These are phyloP conservation scores for Amyloporia xantha DNA, from an alignment of 768 basidiomycete genomes.

Conservation along the genomic window DNA sequence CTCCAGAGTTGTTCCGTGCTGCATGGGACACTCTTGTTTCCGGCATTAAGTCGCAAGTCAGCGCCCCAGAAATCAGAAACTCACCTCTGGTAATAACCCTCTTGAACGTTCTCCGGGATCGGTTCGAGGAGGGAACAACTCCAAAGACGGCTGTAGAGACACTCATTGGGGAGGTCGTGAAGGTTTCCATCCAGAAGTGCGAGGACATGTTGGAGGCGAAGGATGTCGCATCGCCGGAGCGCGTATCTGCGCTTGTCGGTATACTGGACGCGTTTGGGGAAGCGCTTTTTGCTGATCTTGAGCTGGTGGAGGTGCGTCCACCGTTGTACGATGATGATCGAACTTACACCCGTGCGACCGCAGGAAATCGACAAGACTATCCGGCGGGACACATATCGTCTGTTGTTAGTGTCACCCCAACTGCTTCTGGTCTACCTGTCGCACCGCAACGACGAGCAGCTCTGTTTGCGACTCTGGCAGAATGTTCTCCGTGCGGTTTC, in stretches of 20 bases:
- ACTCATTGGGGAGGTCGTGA: slow-evolving; percentile 30
- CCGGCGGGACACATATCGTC: slow-evolving; percentile 27
- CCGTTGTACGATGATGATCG: no score
- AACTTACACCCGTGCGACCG: neutral
- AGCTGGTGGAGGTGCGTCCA: slow-evolving; percentile 38
- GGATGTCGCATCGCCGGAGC: slow-evolving; percentile 15
- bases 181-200: slow-evolving; percentile 27
- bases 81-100: slow-evolving; percentile 36
- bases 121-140: slow-evolving; percentile 28
- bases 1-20: slow-evolving; percentile 42
- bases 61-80: slow-evolving; percentile 7
- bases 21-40: slow-evolving; percentile 41
- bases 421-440: slow-evolving; percentile 49
- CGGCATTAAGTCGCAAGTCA: slow-evolving; percentile 19
- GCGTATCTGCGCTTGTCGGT: slow-evolving; percentile 28
- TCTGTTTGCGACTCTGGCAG: slow-evolving; percentile 38
- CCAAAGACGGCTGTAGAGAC: slow-evolving; percentile 21
- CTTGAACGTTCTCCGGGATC: slow-evolving; percentile 38
- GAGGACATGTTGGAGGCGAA: slow-evolving; percentile 19
- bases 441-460: slow-evolving; percentile 29
- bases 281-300: slow-evolving; percentile 38
- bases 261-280: slow-evolving; percentile 48
- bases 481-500: slow-evolving; percentile 39
- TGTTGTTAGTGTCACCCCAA: slow-evolving; percentile 35
- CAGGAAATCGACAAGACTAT: slow-evolving; percentile 45